A percentile compares a stretch with the other conserved stretches of the same genome.
Conservation (phyloP, 352 stramenopile genomes). For the Globisporangium perplexum region DNA sequence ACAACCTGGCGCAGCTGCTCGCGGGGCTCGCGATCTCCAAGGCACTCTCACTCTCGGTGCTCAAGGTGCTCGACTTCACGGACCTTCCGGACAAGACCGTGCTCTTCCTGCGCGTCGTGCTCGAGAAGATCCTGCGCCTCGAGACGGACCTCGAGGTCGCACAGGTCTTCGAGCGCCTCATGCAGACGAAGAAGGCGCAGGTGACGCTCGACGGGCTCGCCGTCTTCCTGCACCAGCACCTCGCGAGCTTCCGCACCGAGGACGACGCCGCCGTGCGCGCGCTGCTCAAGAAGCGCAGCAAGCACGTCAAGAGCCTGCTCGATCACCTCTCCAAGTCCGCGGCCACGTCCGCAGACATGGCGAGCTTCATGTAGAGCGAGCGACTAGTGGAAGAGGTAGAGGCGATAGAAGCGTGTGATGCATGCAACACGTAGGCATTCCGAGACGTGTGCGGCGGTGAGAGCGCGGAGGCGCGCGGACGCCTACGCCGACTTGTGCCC, state of each 20-base stretch:
- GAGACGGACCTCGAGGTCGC: slow-evolving; percentile 62
- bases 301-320: slow-evolving; percentile 60
- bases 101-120: slow-evolving; percentile 86
- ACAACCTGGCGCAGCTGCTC: slow-evolving; percentile 88
- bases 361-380: slow-evolving; percentile 40
- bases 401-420: neutral
- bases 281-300: slow-evolving; percentile 55
- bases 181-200: slow-evolving; percentile 78
- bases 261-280: slow-evolving; percentile 26
- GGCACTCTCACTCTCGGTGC: slow-evolving; percentile 70
- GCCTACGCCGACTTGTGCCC: slow-evolving; percentile 43
- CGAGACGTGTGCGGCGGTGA: too few species aligned
- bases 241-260: slow-evolving; percentile 54
- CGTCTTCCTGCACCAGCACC: slow-evolving; percentile 77
- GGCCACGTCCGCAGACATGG: slow-evolving; percentile 31
- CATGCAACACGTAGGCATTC: neutral
- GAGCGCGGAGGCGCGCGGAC: neutral
- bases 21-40: slow-evolving; percentile 63
- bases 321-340: slow-evolving; percentile 64
- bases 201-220: slow-evolving; percentile 72
- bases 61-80: slow-evolving; percentile 93
- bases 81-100: slow-evolving; percentile 79
- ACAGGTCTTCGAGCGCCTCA: slow-evolving; percentile 65
- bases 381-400: neutral
- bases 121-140: slow-evolving; percentile 67